Evolutionary conservation across 225 moss, liverwort and hornwort genomes (phyloP), one percentile per base, ranked within the genome.

Genomic region (Pleurozium schreberi): DNA sequence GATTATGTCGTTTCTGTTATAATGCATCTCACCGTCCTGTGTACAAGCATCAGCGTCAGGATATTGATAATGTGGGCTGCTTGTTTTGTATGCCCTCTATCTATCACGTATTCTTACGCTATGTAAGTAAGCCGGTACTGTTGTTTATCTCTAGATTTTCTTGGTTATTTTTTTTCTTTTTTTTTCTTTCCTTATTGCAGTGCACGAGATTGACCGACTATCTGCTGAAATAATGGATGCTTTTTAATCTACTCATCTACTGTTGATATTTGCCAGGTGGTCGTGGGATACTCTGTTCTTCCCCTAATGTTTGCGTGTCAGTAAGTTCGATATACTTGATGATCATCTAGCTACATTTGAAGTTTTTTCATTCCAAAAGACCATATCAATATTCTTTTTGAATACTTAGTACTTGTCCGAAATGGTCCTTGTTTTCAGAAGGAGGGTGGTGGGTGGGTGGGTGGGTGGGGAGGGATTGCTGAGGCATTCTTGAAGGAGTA

Each of bases 261-360:
- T 90, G n/a, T 88, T 89, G 78, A 73, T 89, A 67, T 83, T 77
- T 96, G 85, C 71, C 96, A 98, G 97, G 95, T 98, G 42, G 94
- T 98, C 45, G 93, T 98, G 88, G 97, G 98, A 80, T 98, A 97
- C 90, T 96, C 98, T 89, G 98, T 97, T 85, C 95, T 98, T 91
- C 98, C 98, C 67, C 87, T 98, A 70, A 88, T 96, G 78, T 92
- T 96, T 89, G 96, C 94, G 87, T 95, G 94, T 59, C 98, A 98
- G 98, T 98, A 95, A 93, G 98, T 94, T 80, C 81, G 52, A 59
- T 90, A 34, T 81, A 75, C 89, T 80, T 84, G 79, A 86, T 74
- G 55, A 81, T 52, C 67, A 83, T 73, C 69, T 68, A 40, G 81
- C 38, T 28, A 62, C 34, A 34, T 89, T 75, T 86, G 28, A 83